Base-by-base conservation (phyloP, 2,329 filamentous ascomycete species). In the Colletotrichum karsti region DNA sequence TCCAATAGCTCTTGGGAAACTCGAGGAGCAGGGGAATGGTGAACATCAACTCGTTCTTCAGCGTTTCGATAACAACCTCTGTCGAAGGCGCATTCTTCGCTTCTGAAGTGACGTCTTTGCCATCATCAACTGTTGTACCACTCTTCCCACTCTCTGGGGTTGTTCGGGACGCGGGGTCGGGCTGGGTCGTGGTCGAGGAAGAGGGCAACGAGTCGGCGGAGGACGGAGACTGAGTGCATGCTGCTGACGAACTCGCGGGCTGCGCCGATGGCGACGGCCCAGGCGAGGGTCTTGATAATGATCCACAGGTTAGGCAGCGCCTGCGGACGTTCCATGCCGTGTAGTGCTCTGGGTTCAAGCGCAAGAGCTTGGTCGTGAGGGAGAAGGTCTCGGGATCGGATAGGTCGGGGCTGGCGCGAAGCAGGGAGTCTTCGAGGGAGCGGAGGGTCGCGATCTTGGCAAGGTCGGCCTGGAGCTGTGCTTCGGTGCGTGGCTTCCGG, bases 1-100 rank as follows among this genome's bases (percentile, higher is more conserved):
- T 95, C 95, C 96, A 98, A 83, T 99, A 99, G 85, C 96, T 98
- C 79, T 99, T 99, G 7, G 96, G 96, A 72, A 90, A 95, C 72
- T 94, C 90, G 71, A 93, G 87, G 55, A 99, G 87, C 20, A 99
- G 86, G 1, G 93, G 93, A 42, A 98, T 88, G 35, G 95, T 91
- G 76, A 98, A 97, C 53, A 83, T 82, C 35, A 99, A 85, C 77
- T 99, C 96, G 62, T 55, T 65, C 51, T 88, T 87, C 69, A 98
- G 86, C 33, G 3, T 67, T 10, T 26, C 33, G 44, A 58, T 51
- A 8, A 46, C 30, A 18, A 68, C 74, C 22, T 77, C 73, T 6
- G 74, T 54, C 22, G 65, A 12, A 63, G 69, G 22, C 56, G 13
- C 46, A 22, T 56, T 63, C 24, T 33, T 46, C 26, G 50, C 42